Evolutionary conservation across 148 eudicot species (phyloP).

Genomic region (Limonium bicolor): DNA sequence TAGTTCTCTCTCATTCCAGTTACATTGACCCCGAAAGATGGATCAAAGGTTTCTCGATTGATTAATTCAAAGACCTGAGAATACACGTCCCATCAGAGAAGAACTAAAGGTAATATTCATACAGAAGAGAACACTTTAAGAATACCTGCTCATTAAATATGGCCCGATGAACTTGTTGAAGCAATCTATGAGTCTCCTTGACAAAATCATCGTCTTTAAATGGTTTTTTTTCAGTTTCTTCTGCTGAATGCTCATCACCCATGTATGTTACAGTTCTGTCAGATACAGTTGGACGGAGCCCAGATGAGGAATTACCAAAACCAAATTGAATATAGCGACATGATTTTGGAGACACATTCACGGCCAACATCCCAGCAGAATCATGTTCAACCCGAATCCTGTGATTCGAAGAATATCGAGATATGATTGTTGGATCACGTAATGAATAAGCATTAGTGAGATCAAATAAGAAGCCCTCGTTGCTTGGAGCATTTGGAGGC

Average conservation of each 20-base stretch:
- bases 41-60: slow-evolving; percentile 69
- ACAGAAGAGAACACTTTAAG: background rate
- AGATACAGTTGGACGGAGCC: slow-evolving; percentile 9
- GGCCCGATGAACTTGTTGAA: slow-evolving; percentile 66
- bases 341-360: slow-evolving; percentile 61
- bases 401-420: slow-evolving; percentile 56
- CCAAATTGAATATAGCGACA: slow-evolving; percentile 60
- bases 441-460: slow-evolving; percentile 53
- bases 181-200: slow-evolving; percentile 43
- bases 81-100: slow-evolving; percentile 7
- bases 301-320: slow-evolving; percentile 27
- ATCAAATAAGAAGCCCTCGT: slow-evolving; percentile 91
- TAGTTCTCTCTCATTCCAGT: slow-evolving; percentile 72
- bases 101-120: background rate
- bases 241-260: slow-evolving; percentile 20
- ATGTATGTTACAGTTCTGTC: slow-evolving; percentile 11
- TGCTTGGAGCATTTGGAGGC: slow-evolving; percentile 68
- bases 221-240: slow-evolving; percentile 32
- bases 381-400: slow-evolving; percentile 81
- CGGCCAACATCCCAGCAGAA: slow-evolving; percentile 78
- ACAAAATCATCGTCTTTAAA: slow-evolving; percentile 52
- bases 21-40: slow-evolving; percentile 54
- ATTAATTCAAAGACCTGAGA: slow-evolving; percentile 78
- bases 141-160: slow-evolving; percentile 78
- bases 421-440: slow-evolving; percentile 31